phyloP scores from a whole-genome alignment of 257 asterid species.

The Solanum raphanifolium region DNA sequence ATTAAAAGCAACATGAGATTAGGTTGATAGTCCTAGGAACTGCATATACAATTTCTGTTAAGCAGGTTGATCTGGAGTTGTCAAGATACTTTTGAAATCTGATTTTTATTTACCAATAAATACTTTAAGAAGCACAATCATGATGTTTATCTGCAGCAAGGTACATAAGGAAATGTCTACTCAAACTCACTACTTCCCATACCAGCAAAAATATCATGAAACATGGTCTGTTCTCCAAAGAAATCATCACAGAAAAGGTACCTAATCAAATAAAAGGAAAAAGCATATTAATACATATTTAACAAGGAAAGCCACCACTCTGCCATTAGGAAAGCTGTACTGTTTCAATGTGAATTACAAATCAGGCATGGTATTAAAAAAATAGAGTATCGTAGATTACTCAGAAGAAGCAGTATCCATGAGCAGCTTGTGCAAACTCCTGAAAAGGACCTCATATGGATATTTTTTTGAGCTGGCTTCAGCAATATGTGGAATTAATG shows the following conservation, averaged over 20 bases:
- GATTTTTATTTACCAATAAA: neutral
- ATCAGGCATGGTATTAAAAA: neutral
- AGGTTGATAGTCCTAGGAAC: neutral
- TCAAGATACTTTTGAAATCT: neutral
- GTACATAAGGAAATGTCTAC: neutral
- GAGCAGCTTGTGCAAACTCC: slow-evolving; percentile 98
- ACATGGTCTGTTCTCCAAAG: slow-evolving; percentile 88
- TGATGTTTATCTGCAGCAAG: neutral
- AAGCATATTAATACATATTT: neutral
- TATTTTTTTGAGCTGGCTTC: slow-evolving; percentile 94
- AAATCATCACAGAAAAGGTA: slow-evolving; percentile 96
- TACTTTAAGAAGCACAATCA: neutral
- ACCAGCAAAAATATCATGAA: slow-evolving; percentile 93
- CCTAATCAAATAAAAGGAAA: slow-evolving; percentile 34
- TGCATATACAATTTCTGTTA: neutral
- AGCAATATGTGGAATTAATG: slow-evolving; percentile 97
- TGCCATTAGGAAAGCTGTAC: neutral
- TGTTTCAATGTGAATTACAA: neutral
- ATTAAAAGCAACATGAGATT: neutral
- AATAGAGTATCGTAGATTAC: slow-evolving; percentile 26
- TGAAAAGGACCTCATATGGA: slow-evolving; percentile 99
- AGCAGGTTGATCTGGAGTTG: neutral
- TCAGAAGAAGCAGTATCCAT: slow-evolving; percentile 99
- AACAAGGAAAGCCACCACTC: neutral
- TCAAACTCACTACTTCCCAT: slow-evolving; percentile 3